Base-by-base conservation (phyloP, 1,139 yeast species). In the Suhomyces maxii region DNA sequence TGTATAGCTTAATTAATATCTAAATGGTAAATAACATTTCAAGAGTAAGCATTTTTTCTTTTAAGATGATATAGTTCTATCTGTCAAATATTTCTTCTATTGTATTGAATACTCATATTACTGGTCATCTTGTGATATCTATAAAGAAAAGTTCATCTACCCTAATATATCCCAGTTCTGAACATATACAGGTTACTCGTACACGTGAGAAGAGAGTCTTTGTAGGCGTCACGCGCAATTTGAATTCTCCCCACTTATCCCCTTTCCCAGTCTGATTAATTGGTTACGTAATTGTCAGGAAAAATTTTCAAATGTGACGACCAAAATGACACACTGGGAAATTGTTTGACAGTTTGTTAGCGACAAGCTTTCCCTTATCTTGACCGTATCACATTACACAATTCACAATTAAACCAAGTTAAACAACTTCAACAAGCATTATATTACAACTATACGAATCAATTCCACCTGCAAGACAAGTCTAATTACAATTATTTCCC, bases 251-350 rank as follows among this genome's bases (percentile, higher is more conserved):
- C 32, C 28, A 25, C 37, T 28, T 14, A 10, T 25, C 36, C 36
- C 37, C 38, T 14, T 34, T 26, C 33, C 14, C 35, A n/a, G 41
- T n/a, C 39, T 36, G 14, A 32, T 18, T 38, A 39, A 45, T 25
- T 23, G 34, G 34, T 46, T 46, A 46, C 36, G 44, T 46, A 46
- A 46, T 34, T 39, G 38, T 39, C 40, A 41, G 44, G 40, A 46
- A 41, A 46, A 46, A 39, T 46, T 46, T 46, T 46, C 48, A 28
- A 39, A 39, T 33, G 42, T 45, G 48, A 45, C 48, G 48, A 45
- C 39, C 46, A 42, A 44, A 40, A 31, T 34, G 45, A 39, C 45
- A 39, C 42, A 34, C 40, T 35, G 32, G 18, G 34, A 13, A 28
- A 18, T 28, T 37, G 34, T 38, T 18, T 41, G 44, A 41, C 36